Evolutionary conservation across 352 stramenopile species (phyloP).

Genomic region (Phytophthora pistaciae): DNA sequence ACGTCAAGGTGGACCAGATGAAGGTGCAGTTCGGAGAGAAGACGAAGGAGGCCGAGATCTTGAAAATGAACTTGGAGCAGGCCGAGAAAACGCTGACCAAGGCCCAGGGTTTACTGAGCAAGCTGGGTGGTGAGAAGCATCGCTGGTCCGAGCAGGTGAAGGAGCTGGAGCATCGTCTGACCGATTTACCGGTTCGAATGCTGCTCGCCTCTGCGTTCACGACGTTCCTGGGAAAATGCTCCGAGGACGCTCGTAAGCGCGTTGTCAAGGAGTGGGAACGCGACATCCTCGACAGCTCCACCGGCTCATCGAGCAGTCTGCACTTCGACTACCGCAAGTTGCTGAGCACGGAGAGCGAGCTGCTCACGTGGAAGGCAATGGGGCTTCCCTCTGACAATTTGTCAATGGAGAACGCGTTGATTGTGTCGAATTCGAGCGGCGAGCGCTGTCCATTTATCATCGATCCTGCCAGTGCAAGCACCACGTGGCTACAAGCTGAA

Average conservation of each 20-base stretch:
- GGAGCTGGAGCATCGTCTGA: conserved; percentile 80
- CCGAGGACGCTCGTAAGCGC: conserved; percentile 84
- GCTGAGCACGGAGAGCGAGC: conserved; percentile 92
- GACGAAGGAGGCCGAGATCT: conserved; percentile 93
- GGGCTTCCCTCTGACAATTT: conserved; percentile 93
- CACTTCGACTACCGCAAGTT: conserved; percentile 90
- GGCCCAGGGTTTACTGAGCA: conserved; percentile 89
- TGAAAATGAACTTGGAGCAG: conserved; percentile 87
- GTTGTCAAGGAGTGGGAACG: conserved; percentile 88
- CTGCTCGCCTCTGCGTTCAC: conserved; percentile 93
- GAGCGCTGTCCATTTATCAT: conserved; percentile 95
- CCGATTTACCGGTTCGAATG: conserved; percentile 90
- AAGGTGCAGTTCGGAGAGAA: conserved; percentile 94
- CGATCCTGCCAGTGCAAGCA: conserved; percentile 92
- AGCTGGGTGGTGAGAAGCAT: conserved; percentile 93
- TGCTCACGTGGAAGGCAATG: conserved; percentile 95
- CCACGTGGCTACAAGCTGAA: conserved; percentile 91
- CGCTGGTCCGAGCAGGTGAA: conserved; percentile 93
- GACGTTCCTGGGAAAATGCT: conserved; percentile 93
- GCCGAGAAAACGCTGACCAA: conserved; percentile 94
- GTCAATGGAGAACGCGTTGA: conserved; percentile 95
- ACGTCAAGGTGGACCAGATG: conserved; percentile 89
- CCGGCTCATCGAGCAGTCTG: conserved; percentile 31
- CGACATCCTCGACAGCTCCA: conserved; percentile 56
- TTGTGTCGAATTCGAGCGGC: conserved; percentile 81